Conservation (phyloP, 371 early-diverging fungal species). For the Capniomyces stellatus region DNA sequence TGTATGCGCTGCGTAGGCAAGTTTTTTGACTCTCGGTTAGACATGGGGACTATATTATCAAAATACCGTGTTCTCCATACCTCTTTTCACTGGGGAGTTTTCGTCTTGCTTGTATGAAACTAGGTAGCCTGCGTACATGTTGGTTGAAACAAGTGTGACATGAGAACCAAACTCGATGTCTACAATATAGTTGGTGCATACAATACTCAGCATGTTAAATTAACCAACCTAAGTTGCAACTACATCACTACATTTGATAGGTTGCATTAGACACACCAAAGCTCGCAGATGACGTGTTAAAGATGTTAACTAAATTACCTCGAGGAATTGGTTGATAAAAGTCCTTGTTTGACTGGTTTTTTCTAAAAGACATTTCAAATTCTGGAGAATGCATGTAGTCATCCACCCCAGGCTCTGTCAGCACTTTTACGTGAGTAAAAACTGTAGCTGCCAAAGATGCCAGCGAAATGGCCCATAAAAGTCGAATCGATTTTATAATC, state of each 20-base stretch:
- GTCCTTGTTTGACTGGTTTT: not conserved
- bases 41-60: no score
- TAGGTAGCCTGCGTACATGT: not conserved
- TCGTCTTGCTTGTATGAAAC: not conserved
- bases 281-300: no score
- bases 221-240: no score
- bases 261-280: no score
- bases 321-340: not conserved
- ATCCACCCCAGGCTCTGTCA: not conserved
- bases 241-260: no score
- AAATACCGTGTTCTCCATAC: no score
- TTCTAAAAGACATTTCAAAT: not conserved
- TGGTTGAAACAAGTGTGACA: not conserved
- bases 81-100: not conserved
- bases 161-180: not conserved
- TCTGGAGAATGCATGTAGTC: slow-evolving; percentile 1
- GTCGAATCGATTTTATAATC: not conserved
- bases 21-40: no score
- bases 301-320: no score
- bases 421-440: not conserved
- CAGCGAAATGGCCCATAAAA: not conserved
- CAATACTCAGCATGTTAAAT: no score
- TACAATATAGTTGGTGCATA: no score
- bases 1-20: no score
- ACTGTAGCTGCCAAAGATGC: not conserved